These are phyloP conservation scores for Globisporangium mamillatum DNA, from an alignment of 352 stramenopile species.

Conservation along the genomic window DNA sequence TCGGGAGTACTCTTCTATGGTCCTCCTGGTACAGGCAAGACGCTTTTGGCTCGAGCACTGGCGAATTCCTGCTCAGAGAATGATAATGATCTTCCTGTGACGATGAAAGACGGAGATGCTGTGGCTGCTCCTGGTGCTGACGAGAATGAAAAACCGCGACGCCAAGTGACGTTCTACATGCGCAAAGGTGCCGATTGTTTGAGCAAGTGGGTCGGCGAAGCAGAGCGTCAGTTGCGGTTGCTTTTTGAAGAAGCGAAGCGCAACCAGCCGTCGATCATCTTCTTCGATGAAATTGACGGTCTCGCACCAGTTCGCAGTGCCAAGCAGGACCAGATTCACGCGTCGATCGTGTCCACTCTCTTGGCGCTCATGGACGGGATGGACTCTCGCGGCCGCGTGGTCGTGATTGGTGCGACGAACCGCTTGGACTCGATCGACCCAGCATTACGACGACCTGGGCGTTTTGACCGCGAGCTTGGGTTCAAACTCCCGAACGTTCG, in stretches of 20 bases:
- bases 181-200: constrained; percentile 90
- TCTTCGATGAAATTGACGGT: constrained; percentile 94
- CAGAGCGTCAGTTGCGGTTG: constrained; percentile 86
- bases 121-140: constrained; percentile 13
- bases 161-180: constrained; percentile 93
- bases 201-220: constrained; percentile 92
- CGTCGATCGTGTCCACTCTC: constrained; percentile 91
- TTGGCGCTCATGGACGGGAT: constrained; percentile 92
- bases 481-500: constrained; percentile 87
- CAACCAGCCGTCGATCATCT: constrained; percentile 93
- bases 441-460: constrained; percentile 91
- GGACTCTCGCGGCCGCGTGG: constrained; percentile 84
- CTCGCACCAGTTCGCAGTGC: constrained; percentile 89
- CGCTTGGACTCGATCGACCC: constrained; percentile 94
- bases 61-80: constrained; percentile 81
- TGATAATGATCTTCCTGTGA: constrained; percentile 15
- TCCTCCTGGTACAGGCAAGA: constrained; percentile 92
- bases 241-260: constrained; percentile 90
- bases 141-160: constrained; percentile 24
- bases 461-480: constrained; percentile 90
- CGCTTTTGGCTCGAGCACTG: constrained; percentile 83
- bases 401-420: constrained; percentile 99
- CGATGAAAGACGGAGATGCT: constrained; percentile 18
- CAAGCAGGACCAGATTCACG: constrained; percentile 94
- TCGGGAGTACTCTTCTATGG: constrained; percentile 89